Percentiles rank a stretch among this genome's conserved stretches.
phyloP scores from a whole-genome alignment of 2,329 filamentous ascomycete genomes.

The Cordyceps tenuipes region DNA sequence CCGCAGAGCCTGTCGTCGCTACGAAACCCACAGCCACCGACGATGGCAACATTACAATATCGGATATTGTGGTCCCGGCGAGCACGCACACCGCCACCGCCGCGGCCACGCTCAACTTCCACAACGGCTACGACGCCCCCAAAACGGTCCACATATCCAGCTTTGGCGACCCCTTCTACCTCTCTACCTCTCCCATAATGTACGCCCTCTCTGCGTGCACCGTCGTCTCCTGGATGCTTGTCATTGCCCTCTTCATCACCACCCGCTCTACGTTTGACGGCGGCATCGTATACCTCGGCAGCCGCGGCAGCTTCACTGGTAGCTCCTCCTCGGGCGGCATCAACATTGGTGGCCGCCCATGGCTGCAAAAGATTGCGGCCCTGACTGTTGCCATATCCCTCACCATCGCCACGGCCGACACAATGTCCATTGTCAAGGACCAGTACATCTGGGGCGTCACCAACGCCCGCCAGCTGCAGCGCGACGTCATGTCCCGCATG shows the following conservation, averaged over 20 bases:
- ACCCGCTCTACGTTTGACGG: conserved; percentile 90
- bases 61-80: conserved; percentile 4
- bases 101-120: conserved; percentile 16
- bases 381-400: conserved; percentile 73
- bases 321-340: conserved; percentile 70
- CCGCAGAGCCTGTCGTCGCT: conserved; percentile 22
- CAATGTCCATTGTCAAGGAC: conserved; percentile 71
- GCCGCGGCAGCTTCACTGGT: conserved; percentile 79
- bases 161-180: conserved; percentile 81
- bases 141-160: conserved; percentile 43
- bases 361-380: conserved; percentile 79
- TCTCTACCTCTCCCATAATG: conserved; percentile 84
- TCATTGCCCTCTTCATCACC: conserved; percentile 89
- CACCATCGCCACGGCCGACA: conserved; percentile 88
- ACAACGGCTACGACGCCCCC: conserved; percentile 20
- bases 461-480: conserved; percentile 68
- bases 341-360: conserved; percentile 83
- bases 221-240: conserved; percentile 81
- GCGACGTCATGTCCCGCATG: conserved; percentile 71
- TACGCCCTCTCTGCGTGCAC: conserved; percentile 90
- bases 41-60: conserved; percentile 20
- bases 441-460: conserved; percentile 76
- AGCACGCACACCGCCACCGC: conserved; percentile 10
- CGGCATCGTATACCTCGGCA: conserved; percentile 70
- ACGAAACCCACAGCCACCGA: conserved; percentile 33